phyloP scores from a whole-genome alignment of 31 red algal genomes.

The Odonthalia washingtoniensis region DNA sequence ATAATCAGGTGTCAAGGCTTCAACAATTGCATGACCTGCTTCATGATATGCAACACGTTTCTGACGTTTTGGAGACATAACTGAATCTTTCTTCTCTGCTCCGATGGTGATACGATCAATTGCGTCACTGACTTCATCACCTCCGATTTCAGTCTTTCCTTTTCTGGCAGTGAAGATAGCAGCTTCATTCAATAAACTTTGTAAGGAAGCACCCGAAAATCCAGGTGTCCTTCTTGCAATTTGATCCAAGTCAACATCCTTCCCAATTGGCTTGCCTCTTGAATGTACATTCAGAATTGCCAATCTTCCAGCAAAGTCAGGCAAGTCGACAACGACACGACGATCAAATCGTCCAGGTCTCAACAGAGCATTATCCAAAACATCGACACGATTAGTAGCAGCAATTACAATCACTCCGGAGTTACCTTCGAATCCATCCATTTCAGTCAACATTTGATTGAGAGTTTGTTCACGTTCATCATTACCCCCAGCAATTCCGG shows the following conservation, averaged over 20 bases:
- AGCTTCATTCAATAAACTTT: constrained; percentile 97
- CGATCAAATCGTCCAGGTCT: constrained; percentile 97
- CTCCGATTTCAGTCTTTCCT: constrained; percentile 86
- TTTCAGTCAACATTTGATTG: constrained; percentile 97
- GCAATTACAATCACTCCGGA: constrained; percentile 99
- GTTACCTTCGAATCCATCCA: constrained; percentile 98
- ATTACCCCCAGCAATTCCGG: constrained; percentile 89
- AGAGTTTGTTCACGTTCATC: constrained; percentile 99
- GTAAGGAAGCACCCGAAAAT: constrained; percentile 91
- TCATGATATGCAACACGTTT: constrained; percentile 98
- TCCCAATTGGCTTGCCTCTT: constrained; percentile 89
- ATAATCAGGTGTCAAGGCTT: constrained; percentile 96
- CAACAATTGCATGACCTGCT: constrained; percentile 97
- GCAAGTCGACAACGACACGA: constrained; percentile 88
- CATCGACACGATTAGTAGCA: constrained; percentile 96
- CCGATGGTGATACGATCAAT: constrained; percentile 96
- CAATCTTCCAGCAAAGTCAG: constrained; percentile 84
- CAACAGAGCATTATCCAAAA: constrained; percentile 94
- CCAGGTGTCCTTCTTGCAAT: constrained; percentile 97
- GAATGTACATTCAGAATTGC: constrained; percentile 94
- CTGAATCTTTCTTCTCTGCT: constrained; percentile 94
- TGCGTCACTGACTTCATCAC: constrained; percentile 94
- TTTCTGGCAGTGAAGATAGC: constrained; percentile 95
- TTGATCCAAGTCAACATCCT: constrained; percentile 89
- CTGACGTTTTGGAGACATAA: constrained; percentile 87